These are phyloP conservation scores for Elongisporangium prolatum DNA, from an alignment of 352 stramenopile genomes.

Conservation along the genomic window DNA sequence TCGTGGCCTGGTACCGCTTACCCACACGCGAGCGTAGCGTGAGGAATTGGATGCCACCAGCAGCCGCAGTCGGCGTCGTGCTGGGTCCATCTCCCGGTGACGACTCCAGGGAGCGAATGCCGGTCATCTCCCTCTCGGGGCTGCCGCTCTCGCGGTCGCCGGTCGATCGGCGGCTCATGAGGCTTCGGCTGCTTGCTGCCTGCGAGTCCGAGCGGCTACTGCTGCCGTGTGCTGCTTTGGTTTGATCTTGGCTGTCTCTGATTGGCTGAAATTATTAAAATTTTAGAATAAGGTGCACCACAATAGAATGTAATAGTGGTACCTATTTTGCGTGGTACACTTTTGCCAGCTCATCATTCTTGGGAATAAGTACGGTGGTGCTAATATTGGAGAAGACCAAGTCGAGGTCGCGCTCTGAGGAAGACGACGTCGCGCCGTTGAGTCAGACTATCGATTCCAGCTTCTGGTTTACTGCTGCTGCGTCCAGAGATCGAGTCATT, in stretches of 20 bases:
- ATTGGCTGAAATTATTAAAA: neutral
- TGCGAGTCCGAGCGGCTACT: neutral
- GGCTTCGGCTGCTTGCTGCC: constrained; percentile 3
- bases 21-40: constrained; percentile 73
- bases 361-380: neutral
- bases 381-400: neutral
- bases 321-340: neutral
- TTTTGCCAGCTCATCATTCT: neutral
- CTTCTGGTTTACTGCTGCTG: neutral
- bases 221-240: neutral
- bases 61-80: constrained; percentile 2
- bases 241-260: neutral
- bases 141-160: neutral
- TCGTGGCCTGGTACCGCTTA: constrained; percentile 71
- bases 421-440: neutral
- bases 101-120: neutral
- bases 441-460: neutral
- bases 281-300: neutral
- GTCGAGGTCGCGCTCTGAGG: neutral
- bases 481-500: neutral
- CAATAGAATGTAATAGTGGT: too few relatives aligned
- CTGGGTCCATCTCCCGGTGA: neutral
- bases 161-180: constrained; percentile 1
- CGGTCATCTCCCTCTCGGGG: neutral
- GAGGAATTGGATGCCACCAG: constrained; percentile 38